Conservation (phyloP, 768 basidiomycete genomes). For the Pleurotus ostreatus region DNA sequence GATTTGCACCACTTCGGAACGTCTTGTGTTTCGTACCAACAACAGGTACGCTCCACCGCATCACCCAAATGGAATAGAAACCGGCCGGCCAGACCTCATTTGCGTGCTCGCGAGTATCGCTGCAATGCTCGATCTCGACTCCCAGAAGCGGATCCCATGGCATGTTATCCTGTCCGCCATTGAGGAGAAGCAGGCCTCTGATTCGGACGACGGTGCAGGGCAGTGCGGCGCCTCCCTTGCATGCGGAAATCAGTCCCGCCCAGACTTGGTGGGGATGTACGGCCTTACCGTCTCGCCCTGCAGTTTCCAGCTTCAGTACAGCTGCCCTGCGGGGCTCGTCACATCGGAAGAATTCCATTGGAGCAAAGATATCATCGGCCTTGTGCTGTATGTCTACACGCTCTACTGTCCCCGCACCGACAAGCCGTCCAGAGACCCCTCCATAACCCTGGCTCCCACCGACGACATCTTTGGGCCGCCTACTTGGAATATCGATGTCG, state of each 20-base stretch:
- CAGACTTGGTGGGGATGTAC: not conserved
- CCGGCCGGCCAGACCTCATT: not conserved
- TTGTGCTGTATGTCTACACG: not conserved
- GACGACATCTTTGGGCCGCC: not conserved
- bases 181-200: not conserved
- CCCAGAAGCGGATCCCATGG: not conserved
- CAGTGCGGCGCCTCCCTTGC: not conserved
- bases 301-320: not conserved
- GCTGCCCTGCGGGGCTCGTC: not conserved
- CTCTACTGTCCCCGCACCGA: not conserved
- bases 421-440: not conserved
- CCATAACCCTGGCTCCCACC: not conserved
- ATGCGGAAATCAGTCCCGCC: not conserved
- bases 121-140: not conserved
- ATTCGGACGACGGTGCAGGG: not conserved
- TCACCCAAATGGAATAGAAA: not conserved
- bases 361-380: not conserved
- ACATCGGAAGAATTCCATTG: slow-evolving; percentile 2
- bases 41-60: not conserved
- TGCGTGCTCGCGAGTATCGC: not conserved
- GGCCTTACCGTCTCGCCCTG: not conserved
- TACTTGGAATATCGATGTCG: not conserved
- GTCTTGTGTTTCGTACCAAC: not conserved
- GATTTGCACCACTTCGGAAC: not conserved
- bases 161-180: not conserved